phyloP scores from a whole-genome alignment of 73 alveolate genomes.

The Effrenium voratum region DNA sequence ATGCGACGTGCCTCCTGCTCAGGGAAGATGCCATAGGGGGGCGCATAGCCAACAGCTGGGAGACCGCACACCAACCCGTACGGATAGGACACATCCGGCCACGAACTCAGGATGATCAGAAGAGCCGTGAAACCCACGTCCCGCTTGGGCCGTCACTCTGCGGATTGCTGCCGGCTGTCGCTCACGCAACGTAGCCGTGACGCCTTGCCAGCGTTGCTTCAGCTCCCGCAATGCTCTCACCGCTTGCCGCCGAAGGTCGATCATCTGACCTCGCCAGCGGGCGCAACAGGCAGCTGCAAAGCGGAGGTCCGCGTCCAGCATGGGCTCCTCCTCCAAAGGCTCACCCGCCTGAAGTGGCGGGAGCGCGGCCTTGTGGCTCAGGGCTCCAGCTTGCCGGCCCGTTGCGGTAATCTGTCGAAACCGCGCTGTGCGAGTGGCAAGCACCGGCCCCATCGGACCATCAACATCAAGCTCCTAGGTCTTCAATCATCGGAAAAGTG shows the following conservation, averaged over 20 bases:
- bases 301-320: neutral
- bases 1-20: neutral
- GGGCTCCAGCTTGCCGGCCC: neutral
- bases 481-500: too few species aligned
- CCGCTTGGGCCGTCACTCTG: neutral
- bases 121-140: neutral
- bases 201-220: neutral
- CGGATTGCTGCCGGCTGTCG: neutral
- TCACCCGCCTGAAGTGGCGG: neutral
- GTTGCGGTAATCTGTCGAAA: neutral
- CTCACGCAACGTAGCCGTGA: neutral
- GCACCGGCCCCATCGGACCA: neutral
- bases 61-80: neutral
- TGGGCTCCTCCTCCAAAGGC: neutral
- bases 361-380: neutral
- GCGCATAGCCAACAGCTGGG: neutral
- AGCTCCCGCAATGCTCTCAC: neutral
- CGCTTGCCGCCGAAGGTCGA: neutral
- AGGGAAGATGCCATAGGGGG: neutral
- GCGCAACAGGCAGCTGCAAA: neutral
- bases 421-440: neutral
- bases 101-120: neutral
- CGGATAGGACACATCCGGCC: neutral
- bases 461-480: too few species aligned
- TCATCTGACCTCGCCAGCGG: neutral